Evolutionary conservation across 108 stramenopile genomes (phyloP).

Genomic region (Fragilaria radians): DNA sequence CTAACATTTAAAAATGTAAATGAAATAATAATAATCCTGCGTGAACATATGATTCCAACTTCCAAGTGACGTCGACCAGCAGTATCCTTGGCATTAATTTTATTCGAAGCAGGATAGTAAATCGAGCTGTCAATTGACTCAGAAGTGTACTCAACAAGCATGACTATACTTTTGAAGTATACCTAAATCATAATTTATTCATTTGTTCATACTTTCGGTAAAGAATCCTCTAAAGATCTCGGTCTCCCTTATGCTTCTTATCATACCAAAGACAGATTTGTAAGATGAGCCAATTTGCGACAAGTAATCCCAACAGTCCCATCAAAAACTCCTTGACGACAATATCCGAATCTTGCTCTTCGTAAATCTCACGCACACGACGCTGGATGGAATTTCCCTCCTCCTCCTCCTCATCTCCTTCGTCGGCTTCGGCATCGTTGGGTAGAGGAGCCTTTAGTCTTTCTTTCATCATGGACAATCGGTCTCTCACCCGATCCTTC

Average conservation of each 20-base stretch:
- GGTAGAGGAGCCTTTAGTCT: background rate
- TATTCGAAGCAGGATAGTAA: no score
- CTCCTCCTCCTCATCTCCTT: background rate
- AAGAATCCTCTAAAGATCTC: background rate
- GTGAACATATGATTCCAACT: no score
- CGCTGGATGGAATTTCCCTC: background rate
- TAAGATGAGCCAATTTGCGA: background rate
- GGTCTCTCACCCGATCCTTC: background rate
- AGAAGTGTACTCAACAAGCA: no score
- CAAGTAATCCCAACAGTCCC: background rate
- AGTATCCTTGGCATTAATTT: no score
- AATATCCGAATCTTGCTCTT: constrained; percentile 1
- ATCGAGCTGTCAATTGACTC: no score
- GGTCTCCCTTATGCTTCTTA: background rate
- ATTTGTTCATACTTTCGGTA: no score
- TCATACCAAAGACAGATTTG: background rate
- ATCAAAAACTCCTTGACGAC: background rate
- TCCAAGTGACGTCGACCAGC: no score
- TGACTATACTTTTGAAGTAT: no score
- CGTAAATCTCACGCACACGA: background rate
- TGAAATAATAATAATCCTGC: no score
- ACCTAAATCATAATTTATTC: background rate
- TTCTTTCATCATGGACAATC: background rate
- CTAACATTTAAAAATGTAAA: no score
- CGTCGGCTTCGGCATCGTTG: background rate